Evolutionary conservation across 768 basidiomycete genomes (phyloP).

Genomic region (Amanita fuliginea): DNA sequence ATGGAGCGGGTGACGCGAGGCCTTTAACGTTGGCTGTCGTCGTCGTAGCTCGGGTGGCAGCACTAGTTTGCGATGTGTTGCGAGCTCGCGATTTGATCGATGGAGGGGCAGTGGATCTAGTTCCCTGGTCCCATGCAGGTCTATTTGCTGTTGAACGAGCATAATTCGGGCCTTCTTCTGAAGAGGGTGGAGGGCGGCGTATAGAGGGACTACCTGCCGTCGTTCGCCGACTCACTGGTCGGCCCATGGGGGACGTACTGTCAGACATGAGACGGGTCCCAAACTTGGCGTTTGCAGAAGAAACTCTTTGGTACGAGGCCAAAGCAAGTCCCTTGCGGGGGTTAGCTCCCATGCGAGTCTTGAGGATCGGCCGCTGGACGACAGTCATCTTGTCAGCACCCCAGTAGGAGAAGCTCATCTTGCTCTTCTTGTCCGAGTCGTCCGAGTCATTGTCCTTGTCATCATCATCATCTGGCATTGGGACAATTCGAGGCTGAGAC

Average conservation of each 20-base stretch:
- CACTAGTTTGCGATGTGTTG: conserved; percentile 64
- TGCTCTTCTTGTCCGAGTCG: conserved; percentile 82
- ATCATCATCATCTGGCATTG: conserved; percentile 56
- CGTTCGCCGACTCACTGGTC: conserved; percentile 58
- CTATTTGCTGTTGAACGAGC: conserved; percentile 65
- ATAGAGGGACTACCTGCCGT: conserved; percentile 32
- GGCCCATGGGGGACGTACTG: conserved; percentile 34
- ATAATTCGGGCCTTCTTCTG: conserved; percentile 55
- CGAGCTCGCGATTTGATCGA: conserved; percentile 46
- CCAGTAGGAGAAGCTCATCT: conserved; percentile 94
- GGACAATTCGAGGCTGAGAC: conserved; percentile 52
- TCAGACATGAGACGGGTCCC: conserved; percentile 69
- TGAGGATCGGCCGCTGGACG: conserved; percentile 57
- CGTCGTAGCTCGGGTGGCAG: conserved; percentile 29
- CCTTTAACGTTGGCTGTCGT: conserved; percentile 22
- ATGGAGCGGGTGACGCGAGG: conserved; percentile 61
- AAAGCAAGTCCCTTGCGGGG: conserved; percentile 30
- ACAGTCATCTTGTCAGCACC: conserved; percentile 86
- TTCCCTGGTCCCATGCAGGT: conserved; percentile 50
- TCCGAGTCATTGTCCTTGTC: conserved; percentile 55
- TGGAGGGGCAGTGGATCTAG: conserved; percentile 23
- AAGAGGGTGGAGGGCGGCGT: conserved; percentile 27
- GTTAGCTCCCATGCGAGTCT: conserved; percentile 28
- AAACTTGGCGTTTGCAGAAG: conserved; percentile 89
- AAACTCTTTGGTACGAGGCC: conserved; percentile 65